Evolutionary conservation across 306 rosid genomes (phyloP).

Genomic region (Hippophae tibetana): DNA sequence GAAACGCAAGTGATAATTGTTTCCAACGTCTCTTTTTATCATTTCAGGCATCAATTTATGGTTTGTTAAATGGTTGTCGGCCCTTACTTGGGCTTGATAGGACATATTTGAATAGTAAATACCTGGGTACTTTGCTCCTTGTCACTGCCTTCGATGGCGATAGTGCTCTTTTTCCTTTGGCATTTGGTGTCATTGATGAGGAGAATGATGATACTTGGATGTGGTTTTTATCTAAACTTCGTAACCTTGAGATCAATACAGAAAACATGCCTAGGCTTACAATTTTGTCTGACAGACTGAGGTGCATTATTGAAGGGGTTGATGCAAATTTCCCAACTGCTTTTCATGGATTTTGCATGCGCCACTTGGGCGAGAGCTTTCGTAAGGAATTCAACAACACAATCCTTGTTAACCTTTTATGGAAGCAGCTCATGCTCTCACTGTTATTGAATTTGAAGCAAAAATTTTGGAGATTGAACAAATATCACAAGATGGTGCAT

Average conservation of each 20-base stretch:
- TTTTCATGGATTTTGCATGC: conserved; percentile 86
- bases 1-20: conserved; percentile 50
- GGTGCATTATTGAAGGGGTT: conserved; percentile 70
- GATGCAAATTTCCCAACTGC: conserved; percentile 77
- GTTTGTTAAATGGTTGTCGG: conserved; percentile 72
- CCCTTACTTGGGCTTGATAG: conserved; percentile 80
- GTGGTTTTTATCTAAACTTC: conserved; percentile 86
- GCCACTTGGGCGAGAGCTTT: conserved; percentile 72
- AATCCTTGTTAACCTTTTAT: conserved; percentile 56
- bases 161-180: conserved; percentile 73
- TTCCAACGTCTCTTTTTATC: conserved; percentile 78
- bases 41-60: conserved; percentile 75
- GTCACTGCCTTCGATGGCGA: conserved; percentile 80
- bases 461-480: conserved; percentile 63
- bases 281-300: conserved; percentile 72
- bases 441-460: conserved; percentile 65
- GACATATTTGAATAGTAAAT: conserved; percentile 66
- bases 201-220: conserved; percentile 82
- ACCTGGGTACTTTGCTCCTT: conserved; percentile 68
- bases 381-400: conserved; percentile 80
- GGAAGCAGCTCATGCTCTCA: conserved; percentile 78
- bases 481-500: conserved; percentile 75
- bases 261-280: conserved; percentile 91
- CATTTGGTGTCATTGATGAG: conserved; percentile 82
- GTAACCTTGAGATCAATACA: conserved; percentile 59